Conservation (phyloP, 176 grass and related monocot genomes). For the Echinochloa phyllopogon region DNA sequence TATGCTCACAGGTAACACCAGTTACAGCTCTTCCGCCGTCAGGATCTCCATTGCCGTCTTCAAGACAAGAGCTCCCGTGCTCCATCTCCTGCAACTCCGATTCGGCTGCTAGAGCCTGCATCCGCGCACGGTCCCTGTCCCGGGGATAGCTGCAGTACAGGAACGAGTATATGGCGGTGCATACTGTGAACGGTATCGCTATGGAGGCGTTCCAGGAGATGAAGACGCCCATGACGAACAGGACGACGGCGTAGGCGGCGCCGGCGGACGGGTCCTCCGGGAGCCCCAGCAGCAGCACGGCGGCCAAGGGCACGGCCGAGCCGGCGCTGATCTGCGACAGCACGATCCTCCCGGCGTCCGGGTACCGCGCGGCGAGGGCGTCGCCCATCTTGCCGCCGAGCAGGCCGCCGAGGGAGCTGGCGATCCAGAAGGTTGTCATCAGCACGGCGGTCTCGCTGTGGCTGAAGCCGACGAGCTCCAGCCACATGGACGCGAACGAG, state of each 20-base stretch:
- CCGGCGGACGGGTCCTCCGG: conserved; percentile 57
- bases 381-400: conserved; percentile 63
- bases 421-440: conserved; percentile 50
- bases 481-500: conserved; percentile 84
- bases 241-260: conserved; percentile 37
- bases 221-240: conserved; percentile 64
- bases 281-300: conserved; percentile 56
- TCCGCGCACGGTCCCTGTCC: conserved; percentile 76
- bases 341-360: conserved; percentile 63
- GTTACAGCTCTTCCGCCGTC: conserved; percentile 35
- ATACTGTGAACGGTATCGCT: conserved; percentile 62
- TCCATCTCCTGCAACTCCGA: conserved; percentile 74
- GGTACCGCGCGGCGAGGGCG: conserved; percentile 50
- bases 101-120: conserved; percentile 61
- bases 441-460: conserved; percentile 53
- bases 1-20: neutral
- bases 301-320: conserved; percentile 60
- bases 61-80: conserved; percentile 33
- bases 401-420: conserved; percentile 60
- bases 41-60: conserved; percentile 36
- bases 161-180: conserved; percentile 82
- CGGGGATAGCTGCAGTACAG: conserved; percentile 79
- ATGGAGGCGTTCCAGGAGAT: conserved; percentile 79
- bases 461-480: conserved; percentile 83
- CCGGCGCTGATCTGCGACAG: conserved; percentile 66